A percentile compares a stretch with the other conserved stretches of the same genome.
phyloP scores from a whole-genome alignment of 768 basidiomycete genomes.

The Boletus sp. region DNA sequence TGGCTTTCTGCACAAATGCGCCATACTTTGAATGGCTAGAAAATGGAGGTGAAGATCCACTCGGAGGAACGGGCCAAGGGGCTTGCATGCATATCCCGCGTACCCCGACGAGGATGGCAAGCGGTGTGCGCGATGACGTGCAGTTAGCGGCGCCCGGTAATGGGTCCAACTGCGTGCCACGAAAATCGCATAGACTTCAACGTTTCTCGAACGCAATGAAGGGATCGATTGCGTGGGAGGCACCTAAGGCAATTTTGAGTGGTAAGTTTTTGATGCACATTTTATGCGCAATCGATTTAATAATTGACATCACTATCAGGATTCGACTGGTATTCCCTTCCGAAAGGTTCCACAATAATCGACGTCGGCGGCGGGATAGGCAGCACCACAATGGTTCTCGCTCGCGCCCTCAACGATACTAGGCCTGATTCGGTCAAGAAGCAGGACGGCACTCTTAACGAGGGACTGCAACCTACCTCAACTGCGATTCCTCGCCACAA shows the following conservation, averaged over 20 bases:
- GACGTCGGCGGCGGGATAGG: slow-evolving; percentile 76
- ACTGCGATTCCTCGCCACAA: not conserved
- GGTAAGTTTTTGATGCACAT: slow-evolving; percentile 36
- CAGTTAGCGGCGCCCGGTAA: not conserved
- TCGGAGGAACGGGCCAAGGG: slow-evolving; percentile 21
- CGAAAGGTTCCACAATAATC: slow-evolving; percentile 50
- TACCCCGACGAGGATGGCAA: not conserved
- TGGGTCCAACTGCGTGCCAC: not conserved
- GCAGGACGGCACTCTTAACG: not conserved
- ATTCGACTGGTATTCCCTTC: slow-evolving; percentile 57
- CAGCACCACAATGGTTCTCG: slow-evolving; percentile 44
- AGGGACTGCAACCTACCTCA: not conserved
- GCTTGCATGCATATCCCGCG: slow-evolving; percentile 8
- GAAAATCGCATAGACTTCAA: slow-evolving; percentile 54
- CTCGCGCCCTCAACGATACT: slow-evolving; percentile 33
- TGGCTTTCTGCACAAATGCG: slow-evolving; percentile 56
- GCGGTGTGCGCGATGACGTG: not conserved
- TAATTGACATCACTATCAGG: slow-evolving; percentile 34
- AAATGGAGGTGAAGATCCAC: slow-evolving; percentile 41
- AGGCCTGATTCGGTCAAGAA: not conserved
- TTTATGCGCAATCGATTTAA: not conserved
- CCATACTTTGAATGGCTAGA: slow-evolving; percentile 78
- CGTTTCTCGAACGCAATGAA: slow-evolving; percentile 78
- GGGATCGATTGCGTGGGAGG: slow-evolving; percentile 71
- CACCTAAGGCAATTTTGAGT: slow-evolving; percentile 54